Evolutionary conservation across 2,329 filamentous ascomycete genomes (phyloP), one percentile per base, ranked within the genome.

Genomic region (Xylariales sp.): DNA sequence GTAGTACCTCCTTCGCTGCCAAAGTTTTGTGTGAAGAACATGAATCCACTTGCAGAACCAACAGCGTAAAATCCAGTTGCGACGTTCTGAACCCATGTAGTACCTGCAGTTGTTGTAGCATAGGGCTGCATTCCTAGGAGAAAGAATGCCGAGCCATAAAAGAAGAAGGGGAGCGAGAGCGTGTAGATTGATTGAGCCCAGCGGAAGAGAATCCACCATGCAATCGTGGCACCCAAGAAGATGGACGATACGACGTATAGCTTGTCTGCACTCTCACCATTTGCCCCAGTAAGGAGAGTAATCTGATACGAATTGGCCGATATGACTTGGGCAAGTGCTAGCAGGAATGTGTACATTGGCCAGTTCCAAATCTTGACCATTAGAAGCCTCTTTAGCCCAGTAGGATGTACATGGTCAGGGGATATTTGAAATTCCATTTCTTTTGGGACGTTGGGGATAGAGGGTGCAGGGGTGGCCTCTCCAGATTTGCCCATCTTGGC

Each of bases 1-100:
- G 78, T 76, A 4, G 74, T 70, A 32, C 78, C 78, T 29, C 73
- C 37, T 62, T 81, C 77, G 47, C 76, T 74, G 40, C 79, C 79
- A 49, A 83, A 83, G 56, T 84, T 84, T 34, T 83, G 68, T 3
- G 79, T 72, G 49, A 85, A 85, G 62, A 78, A 82, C 40, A 85
- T 66, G 1, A 74, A 76, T 11, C 81, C 81, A 28, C 74, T 76
- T 7, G 77, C 71, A 5, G 80, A 81, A 5, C 78, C 81, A 5
- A 73, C 65, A 1, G 78, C 74, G 51, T 85, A 85, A 16, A 80
- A 50, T 4, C 66, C 79, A 4, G 77, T 79, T 8, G 76, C 81
- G 5, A 78, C 63, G 42, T 81, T 76, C 47, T 81, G 76, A 15
- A 81, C 61, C 68, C 72, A 78, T 8, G 11, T 28, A 12, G 11